Conservation (phyloP, 768 basidiomycete species). For the Tephrocybe sp. region DNA sequence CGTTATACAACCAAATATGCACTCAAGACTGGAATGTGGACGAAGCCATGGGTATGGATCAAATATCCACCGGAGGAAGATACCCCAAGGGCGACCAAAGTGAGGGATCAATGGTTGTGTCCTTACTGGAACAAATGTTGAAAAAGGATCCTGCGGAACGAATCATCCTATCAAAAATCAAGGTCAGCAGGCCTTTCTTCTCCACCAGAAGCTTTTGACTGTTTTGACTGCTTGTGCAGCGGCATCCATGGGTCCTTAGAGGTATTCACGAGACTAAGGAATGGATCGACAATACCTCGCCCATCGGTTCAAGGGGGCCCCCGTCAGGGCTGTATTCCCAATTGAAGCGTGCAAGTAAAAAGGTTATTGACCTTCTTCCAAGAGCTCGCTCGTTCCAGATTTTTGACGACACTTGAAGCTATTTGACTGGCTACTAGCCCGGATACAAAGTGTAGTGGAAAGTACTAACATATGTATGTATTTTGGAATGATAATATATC, state of each 20-base stretch:
- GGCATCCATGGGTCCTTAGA: slow-evolving; percentile 37
- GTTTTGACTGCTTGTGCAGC: slow-evolving; percentile 20
- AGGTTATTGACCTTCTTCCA: slow-evolving; percentile 22
- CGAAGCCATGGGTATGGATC: slow-evolving; percentile 38
- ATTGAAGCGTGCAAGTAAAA: slow-evolving; percentile 29
- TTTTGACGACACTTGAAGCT: too few species aligned
- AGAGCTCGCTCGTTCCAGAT: too few species aligned
- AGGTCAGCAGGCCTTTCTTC: slow-evolving; percentile 22
- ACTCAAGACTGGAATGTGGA: slow-evolving; percentile 39
- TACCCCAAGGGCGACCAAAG: slow-evolving; percentile 26
- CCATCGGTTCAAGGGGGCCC: slow-evolving; percentile 7
- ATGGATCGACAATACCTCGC: slow-evolving; percentile 37
- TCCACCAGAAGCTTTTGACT: neutral
- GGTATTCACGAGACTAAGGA: slow-evolving; percentile 32
- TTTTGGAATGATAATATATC: too few species aligned
- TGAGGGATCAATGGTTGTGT: slow-evolving; percentile 32
- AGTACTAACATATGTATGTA: too few species aligned
- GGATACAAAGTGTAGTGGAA: too few species aligned
- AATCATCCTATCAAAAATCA: slow-evolving; percentile 31
- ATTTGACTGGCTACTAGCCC: too few species aligned
- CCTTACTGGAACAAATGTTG: slow-evolving; percentile 38
- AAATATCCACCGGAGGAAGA: slow-evolving; percentile 33
- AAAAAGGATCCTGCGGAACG: slow-evolving; percentile 38
- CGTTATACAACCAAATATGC: slow-evolving; percentile 40
- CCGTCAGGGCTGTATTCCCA: slow-evolving; percentile 7